phyloP scores from a whole-genome alignment of 2,329 filamentous ascomycete genomes.

The Penicillium frequentans region DNA sequence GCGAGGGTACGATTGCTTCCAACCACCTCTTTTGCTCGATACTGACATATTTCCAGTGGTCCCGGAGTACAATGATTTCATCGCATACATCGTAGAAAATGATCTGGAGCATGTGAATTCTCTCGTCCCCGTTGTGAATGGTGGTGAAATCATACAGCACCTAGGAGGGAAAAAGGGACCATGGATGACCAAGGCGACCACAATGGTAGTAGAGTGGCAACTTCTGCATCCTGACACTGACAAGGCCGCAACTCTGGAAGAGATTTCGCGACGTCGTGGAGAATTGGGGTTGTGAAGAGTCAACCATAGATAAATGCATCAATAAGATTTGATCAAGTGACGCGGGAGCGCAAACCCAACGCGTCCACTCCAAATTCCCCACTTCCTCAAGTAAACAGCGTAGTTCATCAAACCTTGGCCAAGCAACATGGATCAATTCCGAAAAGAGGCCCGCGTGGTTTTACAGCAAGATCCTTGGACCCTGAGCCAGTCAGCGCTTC shows the following conservation, averaged over 20 bases:
- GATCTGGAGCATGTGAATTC: constrained; percentile 54
- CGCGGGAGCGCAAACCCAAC: constrained; percentile 4
- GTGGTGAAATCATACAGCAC: constrained; percentile 67
- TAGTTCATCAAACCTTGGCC: background rate
- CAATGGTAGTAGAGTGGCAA: constrained; percentile 85
- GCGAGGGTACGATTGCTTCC: constrained; percentile 28
- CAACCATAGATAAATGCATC: background rate
- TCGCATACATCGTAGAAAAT: constrained; percentile 52
- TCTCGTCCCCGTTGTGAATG: constrained; percentile 69
- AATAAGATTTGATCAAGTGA: constrained; percentile 7
- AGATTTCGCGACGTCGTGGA: constrained; percentile 53
- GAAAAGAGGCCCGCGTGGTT: constrained; percentile 26
- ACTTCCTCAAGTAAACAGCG: background rate
- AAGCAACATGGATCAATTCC: constrained; percentile 28
- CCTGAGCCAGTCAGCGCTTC: constrained; percentile 3
- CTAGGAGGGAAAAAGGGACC: constrained; percentile 66
- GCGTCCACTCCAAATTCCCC: background rate
- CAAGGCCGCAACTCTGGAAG: constrained; percentile 58
- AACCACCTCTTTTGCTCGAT: background rate
- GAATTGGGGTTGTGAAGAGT: constrained; percentile 48
- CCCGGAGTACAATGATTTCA: constrained; percentile 54
- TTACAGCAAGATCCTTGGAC: constrained; percentile 12
- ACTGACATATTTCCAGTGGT: constrained; percentile 38
- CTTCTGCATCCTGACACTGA: constrained; percentile 73
- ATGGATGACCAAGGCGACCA: constrained; percentile 82